These are phyloP conservation scores for Lotus japonicus DNA, from an alignment of 306 rosid species.

Conservation along the genomic window DNA sequence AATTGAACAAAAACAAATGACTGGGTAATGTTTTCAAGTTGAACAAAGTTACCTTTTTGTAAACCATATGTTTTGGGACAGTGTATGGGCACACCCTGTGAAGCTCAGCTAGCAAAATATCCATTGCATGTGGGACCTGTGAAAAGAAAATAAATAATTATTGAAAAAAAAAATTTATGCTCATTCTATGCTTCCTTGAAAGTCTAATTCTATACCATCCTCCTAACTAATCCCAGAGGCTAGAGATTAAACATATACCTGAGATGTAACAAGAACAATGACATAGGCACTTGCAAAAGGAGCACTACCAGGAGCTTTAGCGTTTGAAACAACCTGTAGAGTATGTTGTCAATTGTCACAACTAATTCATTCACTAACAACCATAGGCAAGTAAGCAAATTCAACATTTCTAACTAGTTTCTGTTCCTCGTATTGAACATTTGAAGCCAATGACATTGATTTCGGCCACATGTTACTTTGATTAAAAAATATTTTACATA, in stretches of 20 bases:
- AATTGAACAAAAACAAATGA: conserved; percentile 5
- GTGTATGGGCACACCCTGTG: conserved; percentile 76
- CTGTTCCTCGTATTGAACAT: conserved; percentile 8
- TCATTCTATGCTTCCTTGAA: neutral
- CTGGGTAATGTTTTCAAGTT: conserved; percentile 11
- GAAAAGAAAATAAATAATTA: conserved; percentile 6
- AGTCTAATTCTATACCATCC: neutral
- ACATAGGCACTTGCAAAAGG: conserved; percentile 66
- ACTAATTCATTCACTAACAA: neutral
- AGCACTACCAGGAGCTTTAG: conserved; percentile 40
- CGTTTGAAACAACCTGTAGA: conserved; percentile 53
- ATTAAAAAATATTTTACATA: neutral
- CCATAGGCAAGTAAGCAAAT: neutral
- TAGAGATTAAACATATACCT: conserved; percentile 46
- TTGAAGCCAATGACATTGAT: conserved; percentile 1
- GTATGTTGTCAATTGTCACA: conserved; percentile 13
- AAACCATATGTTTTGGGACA: conserved; percentile 74
- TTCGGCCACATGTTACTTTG: neutral
- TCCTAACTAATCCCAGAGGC: neutral
- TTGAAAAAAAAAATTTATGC: neutral
- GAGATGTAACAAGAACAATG: conserved; percentile 70
- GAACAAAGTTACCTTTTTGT: conserved; percentile 44
- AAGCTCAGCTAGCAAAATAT: conserved; percentile 82
- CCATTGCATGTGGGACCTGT: conserved; percentile 72
- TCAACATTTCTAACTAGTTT: conserved; percentile 5